Evolutionary conservation across 2,329 filamentous ascomycete genomes (phyloP).

Genomic region (Penicillium hordei): DNA sequence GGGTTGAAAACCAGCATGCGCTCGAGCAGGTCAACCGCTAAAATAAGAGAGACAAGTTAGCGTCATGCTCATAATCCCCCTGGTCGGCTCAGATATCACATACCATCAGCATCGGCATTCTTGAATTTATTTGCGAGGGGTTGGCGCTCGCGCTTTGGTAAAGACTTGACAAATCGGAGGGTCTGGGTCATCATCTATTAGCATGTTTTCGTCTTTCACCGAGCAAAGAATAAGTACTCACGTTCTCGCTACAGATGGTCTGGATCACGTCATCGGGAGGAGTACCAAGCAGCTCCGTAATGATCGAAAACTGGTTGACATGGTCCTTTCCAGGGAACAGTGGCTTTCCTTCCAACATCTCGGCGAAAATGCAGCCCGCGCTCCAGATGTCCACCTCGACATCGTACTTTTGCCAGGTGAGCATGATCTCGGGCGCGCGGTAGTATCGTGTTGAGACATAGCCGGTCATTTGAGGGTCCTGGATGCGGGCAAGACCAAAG

Average conservation of each 20-base stretch:
- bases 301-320: slow-evolving; percentile 99
- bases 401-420: slow-evolving; percentile 99
- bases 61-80: background rate
- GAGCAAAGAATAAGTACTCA: slow-evolving; percentile 47
- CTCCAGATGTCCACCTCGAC: slow-evolving; percentile 99
- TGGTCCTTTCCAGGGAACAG: slow-evolving; percentile 98
- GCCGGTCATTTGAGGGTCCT: slow-evolving; percentile 99
- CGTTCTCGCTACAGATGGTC: slow-evolving; percentile 97
- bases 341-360: slow-evolving; percentile 98
- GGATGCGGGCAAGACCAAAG: slow-evolving; percentile 94
- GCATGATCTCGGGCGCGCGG: slow-evolving; percentile 98
- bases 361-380: slow-evolving; percentile 96
- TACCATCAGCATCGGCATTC: slow-evolving; percentile 85
- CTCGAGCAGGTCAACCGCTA: slow-evolving; percentile 90
- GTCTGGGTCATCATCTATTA: slow-evolving; percentile 59
- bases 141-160: slow-evolving; percentile 90
- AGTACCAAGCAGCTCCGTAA: slow-evolving; percentile 93
- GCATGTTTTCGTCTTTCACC: slow-evolving; percentile 12
- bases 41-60: slow-evolving; percentile 13
- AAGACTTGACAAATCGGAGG: slow-evolving; percentile 91
- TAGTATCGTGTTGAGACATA: slow-evolving; percentile 99
- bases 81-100: slow-evolving; percentile 28
- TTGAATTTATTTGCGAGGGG: slow-evolving; percentile 87
- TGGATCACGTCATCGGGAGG: slow-evolving; percentile 98
- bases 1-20: slow-evolving; percentile 98